A percentile compares a stretch with the other conserved stretches of the same genome.
These are phyloP conservation scores for Berkeleyomyces basicola DNA, from an alignment of 2,329 filamentous ascomycete species.

Conservation along the genomic window DNA sequence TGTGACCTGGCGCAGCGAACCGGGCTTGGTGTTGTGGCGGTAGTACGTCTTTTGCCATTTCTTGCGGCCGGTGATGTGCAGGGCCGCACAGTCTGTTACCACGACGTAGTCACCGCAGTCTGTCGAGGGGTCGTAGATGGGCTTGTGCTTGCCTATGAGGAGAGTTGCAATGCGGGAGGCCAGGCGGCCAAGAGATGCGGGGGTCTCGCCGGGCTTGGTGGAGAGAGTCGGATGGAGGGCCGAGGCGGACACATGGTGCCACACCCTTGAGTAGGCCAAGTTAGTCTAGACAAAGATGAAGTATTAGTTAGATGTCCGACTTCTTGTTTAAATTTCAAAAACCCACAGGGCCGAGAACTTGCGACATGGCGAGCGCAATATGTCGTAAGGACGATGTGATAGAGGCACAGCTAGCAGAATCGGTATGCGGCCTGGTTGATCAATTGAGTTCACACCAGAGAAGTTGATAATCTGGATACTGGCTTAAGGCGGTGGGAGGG, in stretches of 20 bases:
- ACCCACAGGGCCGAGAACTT: constrained; percentile 57
- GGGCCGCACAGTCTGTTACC: constrained; percentile 70
- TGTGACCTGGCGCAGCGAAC: constrained; percentile 69
- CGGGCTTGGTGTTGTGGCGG: constrained; percentile 79
- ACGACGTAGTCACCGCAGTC: constrained; percentile 99
- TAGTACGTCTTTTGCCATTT: constrained; percentile 91
- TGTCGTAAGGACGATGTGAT: background rate
- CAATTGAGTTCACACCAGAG: background rate
- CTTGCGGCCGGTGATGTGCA: constrained; percentile 85
- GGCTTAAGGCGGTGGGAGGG: background rate
- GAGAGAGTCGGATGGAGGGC: constrained; percentile 45
- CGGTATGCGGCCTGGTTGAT: background rate
- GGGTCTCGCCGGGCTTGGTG: constrained; percentile 39
- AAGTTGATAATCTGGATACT: background rate
- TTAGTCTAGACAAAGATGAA: constrained; percentile 47
- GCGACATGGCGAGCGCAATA: constrained; percentile 43
- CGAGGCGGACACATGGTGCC: constrained; percentile 72
- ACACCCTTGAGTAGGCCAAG: constrained; percentile 88
- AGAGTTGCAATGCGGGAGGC: constrained; percentile 73
- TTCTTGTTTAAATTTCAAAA: background rate
- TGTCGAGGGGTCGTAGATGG: constrained; percentile 89
- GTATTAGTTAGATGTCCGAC: background rate
- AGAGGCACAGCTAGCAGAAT: background rate
- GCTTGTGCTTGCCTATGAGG: constrained; percentile 98
- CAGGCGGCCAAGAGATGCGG: constrained; percentile 74